Evolutionary conservation across 805 yeast species (phyloP), one percentile per base, ranked within the genome.

Genomic region (Monosporozyma aerobia): DNA sequence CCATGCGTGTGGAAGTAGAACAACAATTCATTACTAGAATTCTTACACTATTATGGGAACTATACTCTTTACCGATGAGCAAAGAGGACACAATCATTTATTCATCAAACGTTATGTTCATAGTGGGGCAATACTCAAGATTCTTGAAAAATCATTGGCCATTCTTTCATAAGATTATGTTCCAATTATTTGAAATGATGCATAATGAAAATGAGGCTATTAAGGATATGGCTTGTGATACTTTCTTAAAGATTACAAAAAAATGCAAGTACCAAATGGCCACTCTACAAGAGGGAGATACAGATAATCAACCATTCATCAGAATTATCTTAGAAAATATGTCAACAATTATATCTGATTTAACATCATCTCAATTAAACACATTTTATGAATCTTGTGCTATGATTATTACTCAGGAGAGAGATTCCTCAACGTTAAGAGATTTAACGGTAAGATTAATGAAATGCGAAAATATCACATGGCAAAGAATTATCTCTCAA

Each of bases 191-290:
- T 69, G 97, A 92, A 69, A 92, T 92, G 65, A 92, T 92, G 99
- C 98, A 92, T 73, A 97, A 92, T 75, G 86, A 95, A 10, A 98
- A 92, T 70, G 97, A 89, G 69, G 97, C 97, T 73, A 98, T 94
- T 55, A 97, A 92, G 73, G 98, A 94, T 69, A 92, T 94, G 99
- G 98, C 99, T 4, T 92, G 98, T 74, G 99, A 94, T 70, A 94
- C 99, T 0, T 92, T 92, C 67, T 87, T 90, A 67, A 94, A 92
- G 69, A 92, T 92, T 67, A 86, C 95, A 9, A 82, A 80, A 57
- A 92, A 92, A 70, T 94, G 98, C 77, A 90, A 89, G 71, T 82
- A 89, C 57, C 97, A 90, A 69, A 90, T 94, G 69, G 95, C 90
- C 29, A 85, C 83, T 44, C 81, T 79, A 56, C 97, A 89, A 69